Conservation (phyloP, 306 rosid genomes). For the Sphenostylis stenocarpa region DNA sequence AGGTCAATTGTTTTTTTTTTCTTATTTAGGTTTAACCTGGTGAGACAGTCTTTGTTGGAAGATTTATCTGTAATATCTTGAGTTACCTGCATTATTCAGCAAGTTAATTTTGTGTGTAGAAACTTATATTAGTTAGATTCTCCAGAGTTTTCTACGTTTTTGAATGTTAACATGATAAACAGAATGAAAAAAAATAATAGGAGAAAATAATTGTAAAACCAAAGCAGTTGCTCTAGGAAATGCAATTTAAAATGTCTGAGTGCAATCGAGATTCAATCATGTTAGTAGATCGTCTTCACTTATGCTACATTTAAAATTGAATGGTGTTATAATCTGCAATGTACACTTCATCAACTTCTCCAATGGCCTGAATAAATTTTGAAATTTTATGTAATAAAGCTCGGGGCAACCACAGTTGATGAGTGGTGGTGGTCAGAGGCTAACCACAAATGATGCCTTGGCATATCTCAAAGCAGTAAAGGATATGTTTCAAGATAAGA, state of each 20-base stretch:
- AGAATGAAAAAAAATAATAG: background rate
- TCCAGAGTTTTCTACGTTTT: background rate
- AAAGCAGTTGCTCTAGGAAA: background rate
- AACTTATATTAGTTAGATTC: background rate
- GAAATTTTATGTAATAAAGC: conserved; percentile 51
- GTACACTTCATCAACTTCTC: conserved; percentile 8
- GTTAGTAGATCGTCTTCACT: background rate
- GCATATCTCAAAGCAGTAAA: conserved; percentile 81
- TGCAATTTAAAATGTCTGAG: background rate
- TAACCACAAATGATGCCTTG: conserved; percentile 77
- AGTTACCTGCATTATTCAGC: background rate
- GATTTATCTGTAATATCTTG: background rate
- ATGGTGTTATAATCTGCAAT: conserved; percentile 30
- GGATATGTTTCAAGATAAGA: conserved; percentile 81
- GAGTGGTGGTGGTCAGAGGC: conserved; percentile 64
- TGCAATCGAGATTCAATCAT: background rate
- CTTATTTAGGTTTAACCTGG: conserved; percentile 28
- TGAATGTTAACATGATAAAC: background rate
- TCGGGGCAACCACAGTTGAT: conserved; percentile 77
- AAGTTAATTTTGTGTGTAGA: background rate
- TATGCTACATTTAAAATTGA: background rate
- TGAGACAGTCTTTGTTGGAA: conserved; percentile 22
- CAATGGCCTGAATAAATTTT: conserved; percentile 3
- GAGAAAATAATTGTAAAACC: background rate
- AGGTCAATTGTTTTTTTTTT: conserved; percentile 9